Base-by-base conservation (phyloP, 768 basidiomycete genomes). In the Daedaleopsis sinensis region DNA sequence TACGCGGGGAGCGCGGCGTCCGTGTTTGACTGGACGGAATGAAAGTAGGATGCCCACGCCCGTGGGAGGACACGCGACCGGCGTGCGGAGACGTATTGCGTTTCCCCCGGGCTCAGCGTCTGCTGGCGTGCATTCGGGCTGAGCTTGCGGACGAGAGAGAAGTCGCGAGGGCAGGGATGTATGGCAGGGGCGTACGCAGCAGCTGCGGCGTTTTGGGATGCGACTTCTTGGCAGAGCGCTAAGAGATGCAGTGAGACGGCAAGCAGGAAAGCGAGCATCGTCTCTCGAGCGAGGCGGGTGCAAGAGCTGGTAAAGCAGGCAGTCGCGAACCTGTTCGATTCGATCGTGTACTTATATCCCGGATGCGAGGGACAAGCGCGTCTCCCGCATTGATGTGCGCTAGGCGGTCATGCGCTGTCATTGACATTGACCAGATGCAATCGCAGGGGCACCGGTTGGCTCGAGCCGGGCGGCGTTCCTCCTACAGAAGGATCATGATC, bases 1-100 rank as follows among this genome's bases (percentile, higher is more conserved):
- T 80, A 80, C 5, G 56, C 32, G 2, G 80, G 78, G 0, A 78
- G 67, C 10, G 64, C 36, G 23, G 51, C 37, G n/a, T 38, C 23
- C 11, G 54, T 21, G 23, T 7, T 12, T 12, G 46, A 10, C 46
- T 77, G 63, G 36, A 78, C 77, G 47, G 76, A 77, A 4, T 70
- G 39, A 37, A 81, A 73, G 64, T 82, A 83, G 1, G 63, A 32
- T 49, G 68, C 66, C 77, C 77, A 84, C 0, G 80, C 77, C 0
- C 67, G 61, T 0, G 79, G 78, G 10, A 80, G 68, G 32, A 79
- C 76, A 12, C 74, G 55, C 0, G 72, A 57, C 19, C 68, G 68
- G 12, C 79, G 75, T 5, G 68, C 62, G 12, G 70, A 44, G 50
- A 82, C 58, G 65, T 83, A 84, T 6, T 60, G 55, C 1, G 63